A percentile compares a stretch with the other conserved stretches of the same genome.
These are phyloP conservation scores for Diatrype stigma DNA, from an alignment of 2,329 filamentous ascomycete genomes.

Conservation along the genomic window DNA sequence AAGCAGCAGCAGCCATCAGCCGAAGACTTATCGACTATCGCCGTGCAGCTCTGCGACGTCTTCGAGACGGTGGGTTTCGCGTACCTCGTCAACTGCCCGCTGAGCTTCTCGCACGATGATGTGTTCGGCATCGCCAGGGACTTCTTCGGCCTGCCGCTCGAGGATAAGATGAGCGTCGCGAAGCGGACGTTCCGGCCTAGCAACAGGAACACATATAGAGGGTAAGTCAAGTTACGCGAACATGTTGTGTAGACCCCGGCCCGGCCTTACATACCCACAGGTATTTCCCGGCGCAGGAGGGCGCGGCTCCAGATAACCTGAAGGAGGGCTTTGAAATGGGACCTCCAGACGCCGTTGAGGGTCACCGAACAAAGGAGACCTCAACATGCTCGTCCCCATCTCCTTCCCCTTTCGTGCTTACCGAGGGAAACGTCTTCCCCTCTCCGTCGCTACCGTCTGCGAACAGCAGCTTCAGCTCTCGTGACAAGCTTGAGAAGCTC, in stretches of 20 bases:
- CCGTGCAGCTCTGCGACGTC: constrained; percentile 33
- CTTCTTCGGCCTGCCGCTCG: constrained; percentile 32
- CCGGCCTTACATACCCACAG: constrained; percentile 18
- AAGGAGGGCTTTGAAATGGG: constrained; percentile 21
- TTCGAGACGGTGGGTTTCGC: constrained; percentile 43
- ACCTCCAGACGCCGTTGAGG: not conserved
- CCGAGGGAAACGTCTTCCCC: constrained; percentile 8
- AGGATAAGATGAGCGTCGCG: constrained; percentile 35
- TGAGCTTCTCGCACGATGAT: constrained; percentile 37
- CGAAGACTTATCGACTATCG: constrained; percentile 27
- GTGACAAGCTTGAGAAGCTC: constrained; percentile 15
- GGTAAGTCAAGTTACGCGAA: constrained; percentile 19
- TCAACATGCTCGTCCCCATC: constrained; percentile 2
- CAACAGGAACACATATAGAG: constrained; percentile 40
- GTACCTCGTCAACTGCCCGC: constrained; percentile 38
- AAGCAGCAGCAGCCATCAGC: constrained; percentile 10
- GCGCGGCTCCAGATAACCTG: constrained; percentile 2
- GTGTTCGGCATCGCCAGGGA: constrained; percentile 36
- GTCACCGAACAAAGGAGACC: constrained; percentile 11
- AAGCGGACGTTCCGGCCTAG: constrained; percentile 35
- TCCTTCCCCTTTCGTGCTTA: not conserved
- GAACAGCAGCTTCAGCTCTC: constrained; percentile 10
- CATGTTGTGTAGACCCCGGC: no score
- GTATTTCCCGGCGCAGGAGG: constrained; percentile 37
- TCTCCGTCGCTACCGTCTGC: constrained; percentile 5